A percentile compares a stretch with the other conserved stretches of the same genome.
These are phyloP conservation scores for Aspergillus sp. DNA, from an alignment of 2,329 filamentous ascomycete genomes.

Conservation along the genomic window DNA sequence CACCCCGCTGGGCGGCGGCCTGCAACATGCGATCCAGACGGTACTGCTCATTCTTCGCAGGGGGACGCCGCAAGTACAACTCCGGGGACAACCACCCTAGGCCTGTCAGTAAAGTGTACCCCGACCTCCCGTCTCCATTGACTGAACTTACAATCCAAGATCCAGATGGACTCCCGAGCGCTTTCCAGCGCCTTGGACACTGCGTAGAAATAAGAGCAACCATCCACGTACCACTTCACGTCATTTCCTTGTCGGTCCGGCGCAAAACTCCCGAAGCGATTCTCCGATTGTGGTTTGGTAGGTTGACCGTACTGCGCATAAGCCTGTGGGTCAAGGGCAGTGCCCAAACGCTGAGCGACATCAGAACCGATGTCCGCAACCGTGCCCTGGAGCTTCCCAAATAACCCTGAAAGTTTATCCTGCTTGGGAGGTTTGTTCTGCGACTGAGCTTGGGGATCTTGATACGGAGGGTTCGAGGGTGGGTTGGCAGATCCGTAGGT, in stretches of 20 bases:
- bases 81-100: slow-evolving; percentile 80
- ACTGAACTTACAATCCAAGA: slow-evolving; percentile 64
- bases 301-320: slow-evolving; percentile 44
- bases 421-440: slow-evolving; percentile 27
- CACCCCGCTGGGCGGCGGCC: slow-evolving; percentile 77
- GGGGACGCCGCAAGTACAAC: slow-evolving; percentile 79
- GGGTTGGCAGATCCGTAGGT: slow-evolving; percentile 23
- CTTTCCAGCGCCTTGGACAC: slow-evolving; percentile 76
- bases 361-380: slow-evolving; percentile 51
- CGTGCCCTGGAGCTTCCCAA: slow-evolving; percentile 55
- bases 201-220: slow-evolving; percentile 80
- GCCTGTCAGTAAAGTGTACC: slow-evolving; percentile 8
- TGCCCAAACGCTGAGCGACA: slow-evolving; percentile 49
- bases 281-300: slow-evolving; percentile 36
- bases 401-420: slow-evolving; percentile 45
- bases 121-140: not conserved
- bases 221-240: slow-evolving; percentile 86
- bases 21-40: slow-evolving; percentile 79
- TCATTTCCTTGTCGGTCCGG: slow-evolving; percentile 68
- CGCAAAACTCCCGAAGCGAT: slow-evolving; percentile 65
- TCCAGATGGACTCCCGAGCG: slow-evolving; percentile 75
- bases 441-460: slow-evolving; percentile 18
- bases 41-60: slow-evolving; percentile 76
- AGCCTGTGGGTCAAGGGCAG: slow-evolving; percentile 46
- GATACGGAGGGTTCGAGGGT: slow-evolving; percentile 24